Conservation (phyloP, 2,329 filamentous ascomycete genomes). For the Coniochaeta sp. region DNA sequence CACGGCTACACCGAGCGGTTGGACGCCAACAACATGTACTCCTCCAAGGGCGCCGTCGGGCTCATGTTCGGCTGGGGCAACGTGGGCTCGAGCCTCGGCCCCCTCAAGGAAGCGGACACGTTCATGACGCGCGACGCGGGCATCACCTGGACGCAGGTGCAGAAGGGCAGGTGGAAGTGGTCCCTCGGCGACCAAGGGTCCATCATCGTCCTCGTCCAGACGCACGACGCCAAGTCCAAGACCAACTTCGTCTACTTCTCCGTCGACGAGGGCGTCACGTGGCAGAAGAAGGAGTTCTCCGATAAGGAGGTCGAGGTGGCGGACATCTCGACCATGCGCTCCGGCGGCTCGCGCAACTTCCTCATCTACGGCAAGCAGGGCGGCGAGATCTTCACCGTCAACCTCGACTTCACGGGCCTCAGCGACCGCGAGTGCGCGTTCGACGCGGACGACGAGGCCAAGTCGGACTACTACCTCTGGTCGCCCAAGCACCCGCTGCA, state of each 20-base stretch:
- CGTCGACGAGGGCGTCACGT: slow-evolving; percentile 68
- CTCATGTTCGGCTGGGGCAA: slow-evolving; percentile 90
- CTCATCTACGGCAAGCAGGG: slow-evolving; percentile 72
- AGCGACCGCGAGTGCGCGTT: slow-evolving; percentile 66
- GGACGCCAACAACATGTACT: slow-evolving; percentile 79
- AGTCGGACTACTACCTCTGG: slow-evolving; percentile 79
- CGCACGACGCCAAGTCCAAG: slow-evolving; percentile 40
- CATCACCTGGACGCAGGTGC: slow-evolving; percentile 76
- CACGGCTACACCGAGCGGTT: slow-evolving; percentile 91
- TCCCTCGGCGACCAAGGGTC: slow-evolving; percentile 94
- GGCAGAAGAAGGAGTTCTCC: slow-evolving; percentile 69
- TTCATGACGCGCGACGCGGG: slow-evolving; percentile 92
- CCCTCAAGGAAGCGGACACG: slow-evolving; percentile 69
- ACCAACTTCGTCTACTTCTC: slow-evolving; percentile 51
- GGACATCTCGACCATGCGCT: slow-evolving; percentile 82
- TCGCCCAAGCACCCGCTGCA: slow-evolving; percentile 75
- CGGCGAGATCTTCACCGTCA: slow-evolving; percentile 63
- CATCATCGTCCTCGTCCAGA: slow-evolving; percentile 79
- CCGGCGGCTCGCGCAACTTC: slow-evolving; percentile 86
- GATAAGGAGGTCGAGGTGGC: slow-evolving; percentile 64
- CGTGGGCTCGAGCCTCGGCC: slow-evolving; percentile 64
- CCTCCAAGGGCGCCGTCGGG: slow-evolving; percentile 80
- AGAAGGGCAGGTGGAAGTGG: slow-evolving; percentile 86
- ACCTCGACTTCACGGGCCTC: slow-evolving; percentile 82
- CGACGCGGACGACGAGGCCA: slow-evolving; percentile 47